phyloP scores from a whole-genome alignment of 2,329 filamentous ascomycete species.

The Juglanconis juglandina region DNA sequence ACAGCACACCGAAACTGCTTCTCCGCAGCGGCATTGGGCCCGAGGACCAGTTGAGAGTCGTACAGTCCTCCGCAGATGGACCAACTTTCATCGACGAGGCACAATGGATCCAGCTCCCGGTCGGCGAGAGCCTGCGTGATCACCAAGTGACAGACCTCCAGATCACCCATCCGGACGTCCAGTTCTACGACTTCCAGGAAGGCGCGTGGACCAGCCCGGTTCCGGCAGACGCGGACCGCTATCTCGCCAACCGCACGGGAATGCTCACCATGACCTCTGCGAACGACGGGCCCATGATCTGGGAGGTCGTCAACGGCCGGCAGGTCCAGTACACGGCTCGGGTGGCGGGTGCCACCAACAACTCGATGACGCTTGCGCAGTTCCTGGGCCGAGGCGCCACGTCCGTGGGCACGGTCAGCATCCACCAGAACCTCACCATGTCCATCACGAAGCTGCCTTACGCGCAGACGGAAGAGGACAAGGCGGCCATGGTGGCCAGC shows the following conservation, averaged over 20 bases:
- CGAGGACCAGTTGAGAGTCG: conserved; percentile 46
- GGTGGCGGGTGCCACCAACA: neutral
- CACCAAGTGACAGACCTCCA: conserved; percentile 23
- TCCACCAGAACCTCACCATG: conserved; percentile 1
- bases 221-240: neutral
- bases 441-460: neutral
- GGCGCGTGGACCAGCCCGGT: too few species aligned
- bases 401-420: neutral
- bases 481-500: neutral
- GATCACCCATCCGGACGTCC: neutral
- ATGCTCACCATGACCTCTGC: neutral
- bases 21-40: conserved; percentile 62
- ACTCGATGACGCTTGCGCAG: neutral
- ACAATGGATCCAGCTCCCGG: conserved; percentile 46
- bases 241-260: neutral
- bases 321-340: neutral
- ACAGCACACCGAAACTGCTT: conserved; percentile 60
- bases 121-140: conserved; percentile 48
- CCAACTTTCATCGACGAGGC: conserved; percentile 41
- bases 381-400: neutral
- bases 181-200: neutral
- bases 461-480: neutral
- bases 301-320: neutral
- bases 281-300: neutral
- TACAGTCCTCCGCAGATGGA: conserved; percentile 40